phyloP scores from a whole-genome alignment of 2,329 filamentous ascomycete genomes.

The Pseudocercospora macadamiae region DNA sequence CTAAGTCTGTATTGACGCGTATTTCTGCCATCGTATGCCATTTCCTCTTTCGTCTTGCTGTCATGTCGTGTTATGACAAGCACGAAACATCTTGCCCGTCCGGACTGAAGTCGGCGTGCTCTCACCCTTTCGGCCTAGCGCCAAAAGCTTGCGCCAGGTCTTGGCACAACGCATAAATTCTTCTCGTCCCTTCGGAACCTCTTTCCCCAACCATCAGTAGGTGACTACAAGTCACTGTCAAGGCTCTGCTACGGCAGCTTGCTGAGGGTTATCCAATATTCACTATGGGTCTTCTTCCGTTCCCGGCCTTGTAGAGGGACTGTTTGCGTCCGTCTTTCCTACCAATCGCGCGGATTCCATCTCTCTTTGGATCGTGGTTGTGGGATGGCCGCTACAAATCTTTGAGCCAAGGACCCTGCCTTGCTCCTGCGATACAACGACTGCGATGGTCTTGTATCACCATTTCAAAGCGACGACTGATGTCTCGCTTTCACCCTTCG shows the following conservation, averaged over 20 bases:
- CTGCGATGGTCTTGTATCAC: too few relatives aligned
- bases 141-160: not conserved
- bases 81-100: too few relatives aligned
- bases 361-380: slow-evolving; percentile 29
- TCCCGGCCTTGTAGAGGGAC: slow-evolving; percentile 33
- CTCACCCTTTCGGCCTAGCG: not conserved
- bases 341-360: slow-evolving; percentile 27
- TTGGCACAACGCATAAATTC: not conserved
- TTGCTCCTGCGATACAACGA: too few relatives aligned
- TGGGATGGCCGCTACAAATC: slow-evolving; percentile 33
- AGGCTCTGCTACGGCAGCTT: slow-evolving; percentile 30
- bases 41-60: not conserved
- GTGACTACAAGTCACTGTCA: slow-evolving; percentile 29
- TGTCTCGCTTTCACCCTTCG: too few relatives aligned
- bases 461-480: too few relatives aligned
- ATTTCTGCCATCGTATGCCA: too few relatives aligned
- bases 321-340: slow-evolving; percentile 29
- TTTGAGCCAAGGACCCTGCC: too few relatives aligned
- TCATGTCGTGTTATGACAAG: too few relatives aligned
- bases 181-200: slow-evolving; percentile 14
- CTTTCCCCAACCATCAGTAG: slow-evolving; percentile 23
- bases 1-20: too few relatives aligned
- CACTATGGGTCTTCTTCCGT: slow-evolving; percentile 30
- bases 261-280: slow-evolving; percentile 31
- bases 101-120: not conserved